Evolutionary conservation across 2,329 filamentous ascomycete species (phyloP).

Genomic region (Aspergillus tubingensis): DNA sequence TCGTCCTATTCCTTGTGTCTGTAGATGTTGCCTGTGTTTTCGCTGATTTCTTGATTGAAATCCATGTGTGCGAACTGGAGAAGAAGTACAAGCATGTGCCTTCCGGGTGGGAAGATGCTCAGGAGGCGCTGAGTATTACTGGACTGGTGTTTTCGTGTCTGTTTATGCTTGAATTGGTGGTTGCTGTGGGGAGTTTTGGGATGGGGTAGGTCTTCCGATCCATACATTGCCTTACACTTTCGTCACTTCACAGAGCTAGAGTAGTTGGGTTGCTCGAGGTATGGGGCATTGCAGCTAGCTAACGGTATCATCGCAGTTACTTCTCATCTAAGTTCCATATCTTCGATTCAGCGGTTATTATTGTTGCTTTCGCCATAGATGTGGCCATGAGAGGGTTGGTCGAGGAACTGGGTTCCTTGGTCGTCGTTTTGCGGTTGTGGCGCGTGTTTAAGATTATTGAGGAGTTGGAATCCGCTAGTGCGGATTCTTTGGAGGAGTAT

Average conservation of each 20-base stretch:
- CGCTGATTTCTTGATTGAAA: neutral
- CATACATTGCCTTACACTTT: neutral
- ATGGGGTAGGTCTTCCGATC: neutral
- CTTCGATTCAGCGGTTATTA: neutral
- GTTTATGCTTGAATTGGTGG: neutral
- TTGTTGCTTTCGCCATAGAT: neutral
- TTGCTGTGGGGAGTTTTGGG: neutral
- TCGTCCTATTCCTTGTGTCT: neutral
- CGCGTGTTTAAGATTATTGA: conserved; percentile 71
- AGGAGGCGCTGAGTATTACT: neutral
- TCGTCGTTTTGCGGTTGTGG: conserved; percentile 68
- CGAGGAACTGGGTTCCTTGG: conserved; percentile 50
- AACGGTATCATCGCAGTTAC: neutral
- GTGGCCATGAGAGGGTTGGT: neutral
- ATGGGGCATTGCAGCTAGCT: neutral
- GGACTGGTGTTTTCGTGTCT: neutral
- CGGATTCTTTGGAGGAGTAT: conserved; percentile 63
- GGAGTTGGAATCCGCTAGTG: conserved; percentile 64
- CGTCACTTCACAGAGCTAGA: neutral
- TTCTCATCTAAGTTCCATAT: neutral
- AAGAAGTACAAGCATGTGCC: neutral
- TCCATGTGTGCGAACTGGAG: neutral
- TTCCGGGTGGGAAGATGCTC: neutral
- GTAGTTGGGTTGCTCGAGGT: too few species aligned
- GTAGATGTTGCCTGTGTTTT: neutral